phyloP scores from a whole-genome alignment of 306 rosid genomes.

The Cicer pinnatifidum region DNA sequence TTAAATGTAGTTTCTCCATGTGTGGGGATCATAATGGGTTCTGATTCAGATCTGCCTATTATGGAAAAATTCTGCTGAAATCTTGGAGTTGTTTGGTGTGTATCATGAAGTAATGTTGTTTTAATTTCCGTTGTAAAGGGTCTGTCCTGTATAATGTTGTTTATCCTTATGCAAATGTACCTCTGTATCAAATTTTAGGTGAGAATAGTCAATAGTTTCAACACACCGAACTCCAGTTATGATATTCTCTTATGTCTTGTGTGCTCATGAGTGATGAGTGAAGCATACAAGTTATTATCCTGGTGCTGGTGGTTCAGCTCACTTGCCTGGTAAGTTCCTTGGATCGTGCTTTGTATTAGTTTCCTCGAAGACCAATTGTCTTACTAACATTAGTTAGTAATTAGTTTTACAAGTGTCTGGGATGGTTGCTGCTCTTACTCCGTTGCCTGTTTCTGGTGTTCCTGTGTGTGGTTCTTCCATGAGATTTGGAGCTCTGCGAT shows the following conservation, averaged over 20 bases:
- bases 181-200: slow-evolving; percentile 58
- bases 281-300: slow-evolving; percentile 80
- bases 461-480: slow-evolving; percentile 84
- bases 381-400: slow-evolving; percentile 34
- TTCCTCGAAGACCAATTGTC: not conserved
- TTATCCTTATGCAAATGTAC: slow-evolving; percentile 2
- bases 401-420: slow-evolving; percentile 53
- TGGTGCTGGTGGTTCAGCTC: slow-evolving; percentile 90
- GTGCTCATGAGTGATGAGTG: slow-evolving; percentile 53
- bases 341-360: slow-evolving; percentile 8
- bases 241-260: slow-evolving; percentile 71
- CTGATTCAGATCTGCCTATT: slow-evolving; percentile 91
- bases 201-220: slow-evolving; percentile 67
- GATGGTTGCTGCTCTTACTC: slow-evolving; percentile 89
- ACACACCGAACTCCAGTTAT: slow-evolving; percentile 78
- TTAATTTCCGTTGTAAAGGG: not conserved
- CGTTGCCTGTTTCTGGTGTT: slow-evolving; percentile 81
- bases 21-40: slow-evolving; percentile 96
- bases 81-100: slow-evolving; percentile 68
- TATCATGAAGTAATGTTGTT: slow-evolving; percentile 67
- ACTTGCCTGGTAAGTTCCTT: slow-evolving; percentile 70
- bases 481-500: not conserved
- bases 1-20: slow-evolving; percentile 58
- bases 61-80: slow-evolving; percentile 86
- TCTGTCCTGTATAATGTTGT: slow-evolving; percentile 1